phyloP scores from a whole-genome alignment of 2,329 filamentous ascomycete genomes.

The Hymenoscyphus fraxineus region DNA sequence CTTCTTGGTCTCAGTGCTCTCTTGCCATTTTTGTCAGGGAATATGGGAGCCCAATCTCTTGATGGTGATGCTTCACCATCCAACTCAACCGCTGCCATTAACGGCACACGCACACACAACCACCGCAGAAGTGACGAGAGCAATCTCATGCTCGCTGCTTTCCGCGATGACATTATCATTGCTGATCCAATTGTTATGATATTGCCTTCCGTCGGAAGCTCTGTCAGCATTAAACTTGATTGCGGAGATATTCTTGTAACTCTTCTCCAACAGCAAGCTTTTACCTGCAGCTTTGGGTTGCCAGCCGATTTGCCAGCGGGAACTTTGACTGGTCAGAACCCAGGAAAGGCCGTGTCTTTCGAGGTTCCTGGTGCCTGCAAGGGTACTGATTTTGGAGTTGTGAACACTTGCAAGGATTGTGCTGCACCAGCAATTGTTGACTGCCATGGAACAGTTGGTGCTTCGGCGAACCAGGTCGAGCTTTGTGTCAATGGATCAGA shows the following conservation, averaged over 20 bases:
- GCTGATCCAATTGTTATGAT: neutral
- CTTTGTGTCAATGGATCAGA: neutral
- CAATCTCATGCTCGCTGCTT: neutral
- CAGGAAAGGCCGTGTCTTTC: neutral
- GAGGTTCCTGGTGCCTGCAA: neutral
- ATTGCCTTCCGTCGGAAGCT: neutral
- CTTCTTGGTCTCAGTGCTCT: neutral
- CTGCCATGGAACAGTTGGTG: neutral
- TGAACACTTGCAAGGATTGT: neutral
- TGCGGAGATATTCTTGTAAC: neutral
- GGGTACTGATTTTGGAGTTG: neutral
- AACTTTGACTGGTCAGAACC: slow-evolving; percentile 1
- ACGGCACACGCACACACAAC: neutral
- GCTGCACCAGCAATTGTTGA: neutral
- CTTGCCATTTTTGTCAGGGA: neutral
- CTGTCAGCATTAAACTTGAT: neutral
- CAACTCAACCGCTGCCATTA: neutral
- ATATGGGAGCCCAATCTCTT: neutral
- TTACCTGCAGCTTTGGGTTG: neutral
- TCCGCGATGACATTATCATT: neutral
- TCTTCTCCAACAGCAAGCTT: neutral
- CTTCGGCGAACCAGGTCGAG: neutral
- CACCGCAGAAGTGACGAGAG: neutral
- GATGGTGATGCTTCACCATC: neutral
- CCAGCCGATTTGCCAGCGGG: neutral